Conservation (phyloP, 2,329 filamentous ascomycete genomes). For the Aspergillus cejpii region DNA sequence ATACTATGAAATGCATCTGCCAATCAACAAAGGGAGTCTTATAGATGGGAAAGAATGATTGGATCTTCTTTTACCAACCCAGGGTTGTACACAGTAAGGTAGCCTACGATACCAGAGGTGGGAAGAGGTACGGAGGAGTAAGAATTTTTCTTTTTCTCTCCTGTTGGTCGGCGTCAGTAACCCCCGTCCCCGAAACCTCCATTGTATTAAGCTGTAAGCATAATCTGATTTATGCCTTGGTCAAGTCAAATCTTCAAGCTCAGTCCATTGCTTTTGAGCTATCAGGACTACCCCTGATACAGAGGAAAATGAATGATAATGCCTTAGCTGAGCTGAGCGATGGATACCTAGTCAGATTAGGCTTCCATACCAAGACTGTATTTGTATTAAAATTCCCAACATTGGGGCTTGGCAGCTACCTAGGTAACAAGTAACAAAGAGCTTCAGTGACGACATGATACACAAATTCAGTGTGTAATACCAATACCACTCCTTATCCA, state of each 20-base stretch:
- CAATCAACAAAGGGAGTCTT: constrained; percentile 16
- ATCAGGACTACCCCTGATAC: too few relatives aligned
- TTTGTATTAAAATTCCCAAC: too few relatives aligned
- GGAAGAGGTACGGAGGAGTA: too few relatives aligned
- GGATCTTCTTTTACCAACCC: not conserved
- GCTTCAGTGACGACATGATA: constrained; percentile 28
- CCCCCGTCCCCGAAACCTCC: constrained; percentile 22
- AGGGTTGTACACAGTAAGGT: too few relatives aligned
- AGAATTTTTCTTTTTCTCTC: constrained; percentile 2
- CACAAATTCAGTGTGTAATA: constrained; percentile 22
- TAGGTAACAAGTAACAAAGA: constrained; percentile 1
- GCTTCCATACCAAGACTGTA: too few relatives aligned
- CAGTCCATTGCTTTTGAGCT: too few relatives aligned
- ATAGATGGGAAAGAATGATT: constrained; percentile 3
- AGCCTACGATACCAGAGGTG: too few relatives aligned
- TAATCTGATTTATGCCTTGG: not conserved
- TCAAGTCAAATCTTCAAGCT: too few relatives aligned
- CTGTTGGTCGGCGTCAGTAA: constrained; percentile 10
- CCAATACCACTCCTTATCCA: constrained; percentile 14
- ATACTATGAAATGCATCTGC: constrained; percentile 12
- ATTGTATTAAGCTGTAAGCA: constrained; percentile 18
- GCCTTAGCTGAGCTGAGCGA: too few relatives aligned
- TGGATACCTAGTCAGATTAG: too few relatives aligned
- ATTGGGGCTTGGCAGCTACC: constrained; percentile 4
- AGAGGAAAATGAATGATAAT: not conserved